These are phyloP conservation scores for Gloeopeniophorella convolvens DNA, from an alignment of 768 basidiomycete species.

Conservation along the genomic window DNA sequence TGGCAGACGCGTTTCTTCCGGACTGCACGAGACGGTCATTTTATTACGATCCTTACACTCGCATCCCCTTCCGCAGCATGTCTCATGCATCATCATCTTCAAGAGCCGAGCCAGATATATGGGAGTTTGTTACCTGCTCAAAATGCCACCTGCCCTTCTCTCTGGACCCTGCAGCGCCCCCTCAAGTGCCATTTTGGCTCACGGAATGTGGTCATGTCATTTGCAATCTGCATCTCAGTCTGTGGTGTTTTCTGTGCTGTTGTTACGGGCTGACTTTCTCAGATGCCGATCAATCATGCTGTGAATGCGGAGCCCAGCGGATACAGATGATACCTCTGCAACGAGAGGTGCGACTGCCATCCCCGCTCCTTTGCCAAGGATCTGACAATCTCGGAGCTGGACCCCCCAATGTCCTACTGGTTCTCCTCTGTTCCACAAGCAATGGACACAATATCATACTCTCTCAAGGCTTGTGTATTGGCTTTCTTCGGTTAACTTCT, in stretches of 20 bases:
- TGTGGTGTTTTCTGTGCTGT: slow-evolving; percentile 19
- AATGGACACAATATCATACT: slow-evolving; percentile 58
- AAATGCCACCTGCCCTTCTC: slow-evolving; percentile 64
- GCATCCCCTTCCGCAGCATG: slow-evolving; percentile 25
- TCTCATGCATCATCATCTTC: slow-evolving; percentile 31
- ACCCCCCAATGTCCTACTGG: slow-evolving; percentile 77
- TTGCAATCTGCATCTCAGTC: slow-evolving; percentile 83
- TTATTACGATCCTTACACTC: neutral
- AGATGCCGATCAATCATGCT: slow-evolving; percentile 72
- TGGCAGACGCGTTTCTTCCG: neutral
- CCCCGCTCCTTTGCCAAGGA: neutral
- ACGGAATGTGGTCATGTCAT: slow-evolving; percentile 84
- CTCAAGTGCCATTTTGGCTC: slow-evolving; percentile 76
- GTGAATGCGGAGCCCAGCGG: slow-evolving; percentile 54
- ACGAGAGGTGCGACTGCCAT: slow-evolving; percentile 49
- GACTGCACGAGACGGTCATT: neutral
- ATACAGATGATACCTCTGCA: slow-evolving; percentile 72
- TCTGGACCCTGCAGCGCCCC: slow-evolving; percentile 40
- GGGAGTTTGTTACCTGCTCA: slow-evolving; percentile 73
- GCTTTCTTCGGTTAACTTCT: neutral
- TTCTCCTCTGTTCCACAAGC: slow-evolving; percentile 57
- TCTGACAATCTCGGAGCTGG: slow-evolving; percentile 44
- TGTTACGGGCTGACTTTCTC: neutral
- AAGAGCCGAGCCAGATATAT: slow-evolving; percentile 50
- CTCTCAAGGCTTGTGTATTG: slow-evolving; percentile 48